These are phyloP conservation scores for Apodospora peruviana DNA, from an alignment of 495 filamentous ascomycete species.

Conservation along the genomic window DNA sequence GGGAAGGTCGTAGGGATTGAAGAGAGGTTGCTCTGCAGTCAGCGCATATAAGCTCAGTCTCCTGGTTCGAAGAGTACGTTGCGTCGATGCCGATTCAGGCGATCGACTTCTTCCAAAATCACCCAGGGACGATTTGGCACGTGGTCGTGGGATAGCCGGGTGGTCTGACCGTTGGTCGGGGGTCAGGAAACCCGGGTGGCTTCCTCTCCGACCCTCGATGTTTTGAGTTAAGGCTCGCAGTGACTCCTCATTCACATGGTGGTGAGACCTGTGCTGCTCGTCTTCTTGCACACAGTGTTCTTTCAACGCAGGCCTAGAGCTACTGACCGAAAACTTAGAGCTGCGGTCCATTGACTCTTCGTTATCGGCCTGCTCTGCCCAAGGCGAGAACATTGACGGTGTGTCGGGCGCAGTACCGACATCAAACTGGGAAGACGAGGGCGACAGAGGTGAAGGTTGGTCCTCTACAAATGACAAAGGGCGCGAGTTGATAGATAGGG, in stretches of 20 bases:
- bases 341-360: not conserved
- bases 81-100: not conserved
- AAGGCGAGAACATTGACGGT: slow-evolving; percentile 21
- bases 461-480: slow-evolving; percentile 46
- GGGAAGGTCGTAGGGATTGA: slow-evolving; percentile 10
- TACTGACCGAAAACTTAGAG: not conserved
- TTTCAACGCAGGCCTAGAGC: not conserved
- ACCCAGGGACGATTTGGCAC: slow-evolving; percentile 20
- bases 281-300: not conserved
- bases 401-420: slow-evolving; percentile 17
- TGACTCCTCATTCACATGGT: not conserved
- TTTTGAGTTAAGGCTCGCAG: not conserved
- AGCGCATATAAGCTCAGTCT: slow-evolving; percentile 19
- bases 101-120: slow-evolving; percentile 8
- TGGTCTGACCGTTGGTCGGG: not conserved
- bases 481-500: slow-evolving; percentile 33
- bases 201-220: not conserved
- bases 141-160: slow-evolving; percentile 3
- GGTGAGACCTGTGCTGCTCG: not conserved
- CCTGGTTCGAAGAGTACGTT: slow-evolving; percentile 5
- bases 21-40: slow-evolving; percentile 2
- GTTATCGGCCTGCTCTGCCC: not conserved
- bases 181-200: not conserved
- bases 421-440: slow-evolving; percentile 2
- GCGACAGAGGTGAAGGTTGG: slow-evolving; percentile 36